Evolutionary conservation across 208 protist species (phyloP), one percentile per base, ranked within the genome.

Genomic region (Naegleria fowleri): DNA sequence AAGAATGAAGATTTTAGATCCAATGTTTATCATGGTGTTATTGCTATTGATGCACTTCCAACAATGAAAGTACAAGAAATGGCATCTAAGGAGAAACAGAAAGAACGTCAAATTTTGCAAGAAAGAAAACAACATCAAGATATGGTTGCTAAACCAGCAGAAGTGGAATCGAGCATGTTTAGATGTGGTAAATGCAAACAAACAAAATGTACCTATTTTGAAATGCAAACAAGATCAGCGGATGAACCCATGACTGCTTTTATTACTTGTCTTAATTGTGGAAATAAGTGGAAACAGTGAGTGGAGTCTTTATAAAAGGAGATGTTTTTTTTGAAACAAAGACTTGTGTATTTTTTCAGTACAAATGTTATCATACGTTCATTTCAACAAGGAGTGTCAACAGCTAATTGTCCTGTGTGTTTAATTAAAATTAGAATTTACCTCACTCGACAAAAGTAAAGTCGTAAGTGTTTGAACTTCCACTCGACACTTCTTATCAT

Each of bases 201-300:
- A 88, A 92, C 92, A 25, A 38, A 94, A 5, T 98, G 97, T 86
- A 96, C 93, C 90, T 99, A 95, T 93, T 96, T 95, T 90, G 96
- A 99, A 93, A 92, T 98, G 93, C 98, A 99, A 93, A 98, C 95
- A 9, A 95, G 98, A 59, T 96, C 95, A 33, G 98, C 97, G 16
- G 98, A 99, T 97, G 98, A 99, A 94, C 98, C 98, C 36, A 98
- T 97, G 91, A 99, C 98, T 5, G 98, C 97, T 85, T 99, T 99
- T 92, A 95, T 98, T 86, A 97, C 92, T 39, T 99, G 98, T 93
- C 90, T 96, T 0, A 93, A 97, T 88, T 99, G 98, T 92, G 95
- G 95, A 84, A 90, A 95, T 59, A 91, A 94, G 40, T 99, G 98
- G 98, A 96, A 93, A 41, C 41, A 39, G 9, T 88, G n/a, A n/a